Conservation (phyloP, 805 yeast genomes). For the Saccharomycopsis synnaedendra region DNA sequence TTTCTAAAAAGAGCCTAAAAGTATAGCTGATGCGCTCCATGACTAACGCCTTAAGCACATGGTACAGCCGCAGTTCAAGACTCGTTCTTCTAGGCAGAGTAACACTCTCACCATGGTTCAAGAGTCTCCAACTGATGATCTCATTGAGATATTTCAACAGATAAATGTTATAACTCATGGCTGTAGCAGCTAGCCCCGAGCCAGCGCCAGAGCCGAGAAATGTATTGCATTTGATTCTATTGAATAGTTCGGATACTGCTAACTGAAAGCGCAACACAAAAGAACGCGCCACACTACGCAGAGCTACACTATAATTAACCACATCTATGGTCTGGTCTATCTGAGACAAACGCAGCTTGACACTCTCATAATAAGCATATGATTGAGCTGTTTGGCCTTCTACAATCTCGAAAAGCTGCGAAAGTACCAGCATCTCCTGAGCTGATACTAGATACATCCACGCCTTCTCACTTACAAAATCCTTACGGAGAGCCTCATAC, state of each 20-base stretch:
- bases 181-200: constrained; percentile 13
- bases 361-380: constrained; percentile 28
- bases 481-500: constrained; percentile 73
- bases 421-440: constrained; percentile 80
- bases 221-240: constrained; percentile 31
- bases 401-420: constrained; percentile 48
- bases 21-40: constrained; percentile 46
- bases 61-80: constrained; percentile 20
- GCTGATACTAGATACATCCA: constrained; percentile 73
- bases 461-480: constrained; percentile 64
- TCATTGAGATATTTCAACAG: constrained; percentile 33
- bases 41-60: constrained; percentile 36
- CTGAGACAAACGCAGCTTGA: constrained; percentile 40
- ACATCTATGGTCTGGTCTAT: constrained; percentile 58
- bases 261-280: constrained; percentile 62
- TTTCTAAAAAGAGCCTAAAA: constrained; percentile 31
- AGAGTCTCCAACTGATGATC: constrained; percentile 9
- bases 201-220: constrained; percentile 28
- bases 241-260: constrained; percentile 59
- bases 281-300: constrained; percentile 57
- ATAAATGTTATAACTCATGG: constrained; percentile 28
- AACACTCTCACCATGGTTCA: constrained; percentile 16
- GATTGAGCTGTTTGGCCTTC: constrained; percentile 19
- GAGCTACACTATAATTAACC: constrained; percentile 60
- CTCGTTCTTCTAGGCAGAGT: constrained; percentile 24